These are phyloP conservation scores for Schizochytrium sp. DNA, from an alignment of 108 stramenopile genomes.

Conservation along the genomic window DNA sequence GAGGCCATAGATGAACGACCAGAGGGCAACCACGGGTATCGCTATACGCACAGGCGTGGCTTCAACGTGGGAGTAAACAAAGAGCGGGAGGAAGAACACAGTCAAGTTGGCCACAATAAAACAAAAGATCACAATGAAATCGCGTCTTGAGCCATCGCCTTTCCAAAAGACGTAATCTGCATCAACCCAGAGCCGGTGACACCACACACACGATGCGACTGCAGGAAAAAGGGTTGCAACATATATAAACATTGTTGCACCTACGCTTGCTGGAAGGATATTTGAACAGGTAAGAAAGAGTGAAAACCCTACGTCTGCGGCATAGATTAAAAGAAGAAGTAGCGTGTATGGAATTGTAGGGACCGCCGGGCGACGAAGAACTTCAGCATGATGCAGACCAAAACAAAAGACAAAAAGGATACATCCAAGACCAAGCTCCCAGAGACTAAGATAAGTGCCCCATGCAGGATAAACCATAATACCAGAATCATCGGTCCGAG, in stretches of 20 bases:
- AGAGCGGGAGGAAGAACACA: not conserved
- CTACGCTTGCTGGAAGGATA: not conserved
- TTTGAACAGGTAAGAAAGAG: not conserved
- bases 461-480: not conserved
- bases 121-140: not conserved
- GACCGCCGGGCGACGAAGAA: not conserved
- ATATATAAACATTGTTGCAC: not conserved
- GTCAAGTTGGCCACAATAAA: not conserved
- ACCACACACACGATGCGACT: conserved; percentile 1
- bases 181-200: not conserved
- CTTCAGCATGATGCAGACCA: not conserved
- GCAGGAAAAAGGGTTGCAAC: not conserved
- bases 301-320: not conserved
- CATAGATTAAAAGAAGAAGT: not conserved
- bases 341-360: not conserved
- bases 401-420: not conserved
- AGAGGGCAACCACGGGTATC: not conserved
- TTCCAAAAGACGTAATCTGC: conserved; percentile 3
- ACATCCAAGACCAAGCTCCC: not conserved
- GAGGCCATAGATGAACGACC: conserved; percentile 44
- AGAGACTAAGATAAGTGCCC: not conserved
- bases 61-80: not conserved
- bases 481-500: not conserved
- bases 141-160: not conserved
- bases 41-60: not conserved